Conservation (phyloP, 805 yeast genomes). For the Myxozyma kluyveri region DNA sequence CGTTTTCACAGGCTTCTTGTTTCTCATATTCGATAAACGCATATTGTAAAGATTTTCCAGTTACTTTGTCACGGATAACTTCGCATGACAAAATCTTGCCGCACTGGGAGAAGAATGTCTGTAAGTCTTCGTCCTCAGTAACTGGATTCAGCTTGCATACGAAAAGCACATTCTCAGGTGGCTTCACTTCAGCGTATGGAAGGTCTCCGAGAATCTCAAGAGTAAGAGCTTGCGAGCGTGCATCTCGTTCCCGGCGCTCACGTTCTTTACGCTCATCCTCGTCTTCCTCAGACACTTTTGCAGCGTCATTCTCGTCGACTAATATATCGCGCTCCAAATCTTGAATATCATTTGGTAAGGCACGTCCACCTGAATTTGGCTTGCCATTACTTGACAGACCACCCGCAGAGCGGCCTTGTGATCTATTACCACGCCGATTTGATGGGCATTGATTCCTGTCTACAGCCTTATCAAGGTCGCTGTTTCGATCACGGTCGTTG, state of each 20-base stretch:
- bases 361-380: not conserved
- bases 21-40: constrained; percentile 60
- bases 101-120: constrained; percentile 58
- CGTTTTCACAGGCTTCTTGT: constrained; percentile 54
- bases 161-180: constrained; percentile 60
- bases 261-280: constrained; percentile 37
- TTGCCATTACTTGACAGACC: no score
- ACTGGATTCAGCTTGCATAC: constrained; percentile 63
- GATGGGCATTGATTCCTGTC: no score
- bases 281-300: constrained; percentile 20
- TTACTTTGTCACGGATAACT: constrained; percentile 48
- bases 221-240: constrained; percentile 56
- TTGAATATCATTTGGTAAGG: constrained; percentile 1
- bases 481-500: constrained; percentile 1
- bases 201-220: constrained; percentile 64
- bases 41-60: constrained; percentile 54
- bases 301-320: constrained; percentile 5
- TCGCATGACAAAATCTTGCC: constrained; percentile 55
- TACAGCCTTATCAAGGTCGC: no score
- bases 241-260: constrained; percentile 38
- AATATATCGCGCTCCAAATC: constrained; percentile 14
- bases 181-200: constrained; percentile 55
- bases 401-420: no score
- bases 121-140: constrained; percentile 57
- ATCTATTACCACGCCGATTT: no score